Base-by-base conservation (phyloP, 176 grass and related monocot genomes). In the Chloris gayana region DNA sequence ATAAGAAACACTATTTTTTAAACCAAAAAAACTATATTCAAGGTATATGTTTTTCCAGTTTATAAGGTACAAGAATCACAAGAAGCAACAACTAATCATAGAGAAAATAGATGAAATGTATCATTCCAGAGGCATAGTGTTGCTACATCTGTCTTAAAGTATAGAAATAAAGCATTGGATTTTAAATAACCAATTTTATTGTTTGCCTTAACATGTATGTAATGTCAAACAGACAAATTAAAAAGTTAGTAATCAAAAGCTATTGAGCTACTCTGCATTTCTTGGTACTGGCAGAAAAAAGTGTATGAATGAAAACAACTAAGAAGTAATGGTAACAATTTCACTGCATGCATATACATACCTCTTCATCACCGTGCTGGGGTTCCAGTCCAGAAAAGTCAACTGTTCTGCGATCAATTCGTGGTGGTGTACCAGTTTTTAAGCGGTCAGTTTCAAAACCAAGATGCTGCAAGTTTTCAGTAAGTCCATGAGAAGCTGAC, bases 351-450 rank as follows among this genome's bases (percentile, higher is more conserved):
- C 31, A 76, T 37, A 37, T 37, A 50, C 85, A 68, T 85, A 98
- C 96, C 92, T 95, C 92, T 81, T 95, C 96, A 93, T 98, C 96
- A 39, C 96, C 96, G 86, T 87, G 56, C 69, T 98, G 96, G 77
- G 90, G 84, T 85, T 98, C 96, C 44, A 98, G 74, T 80, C 79
- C 87, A 86, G 88, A 91, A 76, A 98, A 93, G 73, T 98, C 82
- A 82, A 98, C 88, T 33, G 89, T 94, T 6, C 92, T 80, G 46
- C 46, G 79, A 64, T 98, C 95, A 84, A 98, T 89, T 80, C 95
- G 87, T 67, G 92, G 92, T 58, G 95, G 95, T 33, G 96, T 98
- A 73, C 95, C 95, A 17, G 96, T 95, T 84, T 98, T 98, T 80
- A 98, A 83, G 13, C 86, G 89, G 30, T 93, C 90, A 73, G 90